Base-by-base conservation (phyloP, 2,329 filamentous ascomycete species). In the Eutypella sp. region DNA sequence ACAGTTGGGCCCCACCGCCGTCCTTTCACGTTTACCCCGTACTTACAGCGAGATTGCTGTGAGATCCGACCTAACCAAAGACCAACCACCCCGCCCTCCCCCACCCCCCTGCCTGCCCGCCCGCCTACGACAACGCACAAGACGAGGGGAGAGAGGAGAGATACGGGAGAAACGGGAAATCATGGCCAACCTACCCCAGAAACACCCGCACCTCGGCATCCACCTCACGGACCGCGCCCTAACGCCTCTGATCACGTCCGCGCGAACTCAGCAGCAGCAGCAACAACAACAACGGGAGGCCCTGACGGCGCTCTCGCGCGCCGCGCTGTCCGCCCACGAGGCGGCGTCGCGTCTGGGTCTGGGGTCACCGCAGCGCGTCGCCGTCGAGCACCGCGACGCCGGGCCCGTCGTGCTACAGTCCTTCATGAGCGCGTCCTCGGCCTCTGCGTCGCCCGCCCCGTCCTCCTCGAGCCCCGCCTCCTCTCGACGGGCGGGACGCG, bases 161-260 rank as follows among this genome's bases (percentile, higher is more conserved):
- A 33, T 40, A n/a, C 24, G 29, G 18, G 31, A 37, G 5, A 23
- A 45, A 29, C 5, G 25, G 38, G 43, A 53, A 36, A 47, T n/a
- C n/a, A 71, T 72, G 69, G 60, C 70, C 34, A 65, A 63, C 54
- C 66, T 72, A 41, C 74, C 74, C 41, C 67, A 67, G 9, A 70
- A 77, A 54, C 70, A 76, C 61, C 75, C 76, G 29, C 62, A 67
- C 47, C 69, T 81, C 44, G 69, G 74, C 53, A 68, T 80, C 50
- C 76, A 81, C 68, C 73, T 83, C 48, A 72, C 76, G 53, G 79
- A 82, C 68, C 66, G 72, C 48, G 66, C 74, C 48, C 72, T 79
- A 52, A 78, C 75, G 4, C 77, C 79, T 25, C 71, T 84, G 52
- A 71, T 83, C 58, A 76, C 75, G 18, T 78, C 75, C 23, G 72